Percentiles rank a stretch among this genome's conserved stretches.
phyloP scores from a whole-genome alignment of 2,329 filamentous ascomycete species.

The Davidsoniella eucalypti region DNA sequence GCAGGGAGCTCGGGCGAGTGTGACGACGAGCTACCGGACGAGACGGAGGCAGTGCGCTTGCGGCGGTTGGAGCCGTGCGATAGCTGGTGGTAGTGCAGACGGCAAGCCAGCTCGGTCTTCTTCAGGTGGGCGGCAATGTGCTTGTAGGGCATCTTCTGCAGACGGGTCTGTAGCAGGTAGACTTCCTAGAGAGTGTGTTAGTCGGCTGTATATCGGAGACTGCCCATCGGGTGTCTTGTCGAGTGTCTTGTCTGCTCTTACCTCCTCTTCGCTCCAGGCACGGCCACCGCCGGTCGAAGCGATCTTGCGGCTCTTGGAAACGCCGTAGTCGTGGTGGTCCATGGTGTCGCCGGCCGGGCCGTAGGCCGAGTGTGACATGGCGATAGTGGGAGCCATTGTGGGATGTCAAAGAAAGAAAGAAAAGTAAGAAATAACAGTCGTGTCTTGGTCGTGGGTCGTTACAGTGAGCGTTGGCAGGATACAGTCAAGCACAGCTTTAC shows the following conservation, averaged over 20 bases:
- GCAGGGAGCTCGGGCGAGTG: conserved; percentile 34
- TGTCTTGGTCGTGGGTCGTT: not conserved
- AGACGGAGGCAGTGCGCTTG: conserved; percentile 57
- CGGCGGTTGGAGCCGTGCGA: conserved; percentile 68
- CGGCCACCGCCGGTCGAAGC: conserved; percentile 58
- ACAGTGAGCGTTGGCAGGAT: not conserved
- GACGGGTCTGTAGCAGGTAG: conserved; percentile 67
- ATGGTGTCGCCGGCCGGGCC: conserved; percentile 25
- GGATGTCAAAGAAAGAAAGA: not conserved
- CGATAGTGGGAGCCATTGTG: conserved; percentile 34
- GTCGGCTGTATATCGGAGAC: not conserved
- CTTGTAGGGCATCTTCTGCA: conserved; percentile 84
- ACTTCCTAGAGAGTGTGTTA: conserved; percentile 42
- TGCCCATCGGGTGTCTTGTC: too few species aligned
- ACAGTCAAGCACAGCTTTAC: not conserved
- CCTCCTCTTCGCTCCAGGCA: conserved; percentile 78
- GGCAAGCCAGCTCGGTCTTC: conserved; percentile 77
- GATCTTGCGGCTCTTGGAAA: conserved; percentile 50
- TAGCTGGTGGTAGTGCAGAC: conserved; percentile 74
- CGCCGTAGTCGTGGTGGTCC: conserved; percentile 41
- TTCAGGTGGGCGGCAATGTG: conserved; percentile 72
- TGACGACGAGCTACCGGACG: conserved; percentile 42
- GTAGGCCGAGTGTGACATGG: conserved; percentile 18
- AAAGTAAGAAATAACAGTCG: not conserved
- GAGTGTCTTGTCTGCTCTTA: conserved; percentile 23